Conservation (phyloP, 768 basidiomycete genomes). For the Leccinum truebloodii region DNA sequence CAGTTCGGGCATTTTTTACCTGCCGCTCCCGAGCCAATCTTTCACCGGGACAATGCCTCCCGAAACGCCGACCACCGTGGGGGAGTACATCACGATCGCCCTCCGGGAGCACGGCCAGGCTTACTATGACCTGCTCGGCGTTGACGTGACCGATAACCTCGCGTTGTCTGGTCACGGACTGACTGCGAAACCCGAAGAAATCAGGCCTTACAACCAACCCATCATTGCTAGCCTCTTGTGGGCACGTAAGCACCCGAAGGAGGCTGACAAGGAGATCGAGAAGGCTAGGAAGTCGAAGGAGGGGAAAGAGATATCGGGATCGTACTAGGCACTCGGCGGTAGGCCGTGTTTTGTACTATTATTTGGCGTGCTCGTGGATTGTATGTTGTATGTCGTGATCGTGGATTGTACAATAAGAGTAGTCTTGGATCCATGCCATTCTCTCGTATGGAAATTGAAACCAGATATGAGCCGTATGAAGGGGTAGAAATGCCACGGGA, state of each 20-base stretch:
- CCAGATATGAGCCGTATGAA: too few relatives aligned
- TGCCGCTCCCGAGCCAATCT: background rate
- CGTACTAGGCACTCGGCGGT: background rate
- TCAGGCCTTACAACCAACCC: background rate
- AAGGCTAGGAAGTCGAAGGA: background rate
- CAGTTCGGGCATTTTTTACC: background rate
- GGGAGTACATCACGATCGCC: background rate
- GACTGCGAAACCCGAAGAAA: background rate
- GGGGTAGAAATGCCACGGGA: too few relatives aligned
- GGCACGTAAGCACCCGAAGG: background rate
- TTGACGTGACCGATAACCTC: fast-evolving
- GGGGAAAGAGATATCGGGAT: background rate
- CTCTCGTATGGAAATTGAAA: too few relatives aligned
- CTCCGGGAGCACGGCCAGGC: background rate
- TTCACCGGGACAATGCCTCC: background rate
- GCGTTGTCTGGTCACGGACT: background rate
- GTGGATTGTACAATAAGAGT: too few relatives aligned
- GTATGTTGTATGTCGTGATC: too few relatives aligned
- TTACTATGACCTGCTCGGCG: background rate
- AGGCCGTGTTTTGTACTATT: too few relatives aligned
- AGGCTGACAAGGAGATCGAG: background rate
- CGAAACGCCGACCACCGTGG: background rate
- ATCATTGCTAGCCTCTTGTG: background rate
- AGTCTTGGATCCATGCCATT: too few relatives aligned
- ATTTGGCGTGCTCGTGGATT: too few relatives aligned